A percentile compares a stretch with the other conserved stretches of the same genome.
Evolutionary conservation across 2,329 filamentous ascomycete genomes (phyloP).

Genomic region (Colletotrichum tropicale): DNA sequence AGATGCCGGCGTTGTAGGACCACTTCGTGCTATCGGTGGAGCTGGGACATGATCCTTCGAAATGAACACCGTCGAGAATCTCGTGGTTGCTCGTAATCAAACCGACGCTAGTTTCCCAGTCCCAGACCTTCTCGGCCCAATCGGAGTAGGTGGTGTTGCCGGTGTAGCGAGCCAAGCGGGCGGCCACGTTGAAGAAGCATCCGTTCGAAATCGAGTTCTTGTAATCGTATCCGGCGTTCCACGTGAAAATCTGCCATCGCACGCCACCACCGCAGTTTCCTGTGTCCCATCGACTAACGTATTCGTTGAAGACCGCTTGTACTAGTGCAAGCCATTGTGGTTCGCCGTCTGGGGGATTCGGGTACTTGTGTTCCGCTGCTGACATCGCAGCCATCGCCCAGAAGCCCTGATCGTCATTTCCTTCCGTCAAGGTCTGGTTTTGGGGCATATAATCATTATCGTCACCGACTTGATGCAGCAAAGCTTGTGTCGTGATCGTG

Average conservation of each 20-base stretch:
- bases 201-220: conserved; percentile 74
- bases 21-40: conserved; percentile 65
- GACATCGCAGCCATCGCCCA: conserved; percentile 83
- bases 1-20: conserved; percentile 73
- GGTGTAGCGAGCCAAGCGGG: conserved; percentile 79
- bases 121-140: conserved; percentile 75
- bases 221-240: conserved; percentile 74
- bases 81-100: conserved; percentile 61
- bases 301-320: conserved; percentile 82
- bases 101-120: conserved; percentile 62
- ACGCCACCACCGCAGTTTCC: conserved; percentile 73
- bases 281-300: conserved; percentile 74
- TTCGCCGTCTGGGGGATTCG: conserved; percentile 64
- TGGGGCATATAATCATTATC: conserved; percentile 67
- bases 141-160: conserved; percentile 78
- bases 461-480: conserved; percentile 64
- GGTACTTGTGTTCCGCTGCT: conserved; percentile 78
- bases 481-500: conserved; percentile 58
- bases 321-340: conserved; percentile 79
- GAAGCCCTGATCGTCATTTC: conserved; percentile 82
- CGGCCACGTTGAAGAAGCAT: conserved; percentile 71
- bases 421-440: conserved; percentile 66
- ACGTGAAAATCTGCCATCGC: conserved; percentile 84
- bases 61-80: conserved; percentile 54
- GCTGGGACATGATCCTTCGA: conserved; percentile 61